Evolutionary conservation across 2,329 filamentous ascomycete genomes (phyloP).

Genomic region (Pyrenophora graminea): DNA sequence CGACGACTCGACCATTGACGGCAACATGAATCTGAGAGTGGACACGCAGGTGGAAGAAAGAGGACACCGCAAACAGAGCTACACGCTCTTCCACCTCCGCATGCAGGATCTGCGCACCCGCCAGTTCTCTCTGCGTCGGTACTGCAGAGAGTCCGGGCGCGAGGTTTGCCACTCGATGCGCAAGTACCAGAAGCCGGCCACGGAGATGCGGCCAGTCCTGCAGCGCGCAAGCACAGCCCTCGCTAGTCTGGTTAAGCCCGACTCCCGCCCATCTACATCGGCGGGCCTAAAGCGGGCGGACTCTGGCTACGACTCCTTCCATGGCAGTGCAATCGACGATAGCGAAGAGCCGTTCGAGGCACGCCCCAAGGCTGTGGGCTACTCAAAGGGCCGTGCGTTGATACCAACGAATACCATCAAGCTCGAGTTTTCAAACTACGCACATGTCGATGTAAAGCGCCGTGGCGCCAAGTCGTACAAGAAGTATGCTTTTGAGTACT

Average conservation of each 20-base stretch:
- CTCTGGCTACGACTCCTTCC: slow-evolving; percentile 61
- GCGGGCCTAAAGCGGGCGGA: slow-evolving; percentile 59
- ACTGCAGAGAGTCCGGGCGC: slow-evolving; percentile 88
- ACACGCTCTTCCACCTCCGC: slow-evolving; percentile 87
- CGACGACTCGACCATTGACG: slow-evolving; percentile 86
- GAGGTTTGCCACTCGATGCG: slow-evolving; percentile 87
- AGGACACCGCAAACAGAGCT: slow-evolving; percentile 63
- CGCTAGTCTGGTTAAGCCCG: slow-evolving; percentile 60
- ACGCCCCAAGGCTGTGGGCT: slow-evolving; percentile 41
- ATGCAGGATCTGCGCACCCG: slow-evolving; percentile 89
- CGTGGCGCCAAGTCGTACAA: slow-evolving; percentile 69
- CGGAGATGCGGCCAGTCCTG: slow-evolving; percentile 56
- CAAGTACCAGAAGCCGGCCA: slow-evolving; percentile 64
- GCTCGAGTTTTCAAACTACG: slow-evolving; percentile 97
- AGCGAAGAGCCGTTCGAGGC: slow-evolving; percentile 24
- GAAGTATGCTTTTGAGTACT: slow-evolving; percentile 91
- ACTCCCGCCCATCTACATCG: slow-evolving; percentile 51
- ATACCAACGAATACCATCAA: slow-evolving; percentile 77
- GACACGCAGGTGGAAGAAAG: slow-evolving; percentile 71
- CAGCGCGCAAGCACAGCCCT: slow-evolving; percentile 65
- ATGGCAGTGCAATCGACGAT: slow-evolving; percentile 20
- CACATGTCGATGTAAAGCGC: slow-evolving; percentile 80
- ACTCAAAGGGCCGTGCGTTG: slow-evolving; percentile 47
- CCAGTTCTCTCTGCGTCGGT: slow-evolving; percentile 87
- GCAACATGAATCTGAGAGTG: slow-evolving; percentile 94